These are phyloP conservation scores for Silybum marianum DNA, from an alignment of 129 eudicot species.

Conservation along the genomic window DNA sequence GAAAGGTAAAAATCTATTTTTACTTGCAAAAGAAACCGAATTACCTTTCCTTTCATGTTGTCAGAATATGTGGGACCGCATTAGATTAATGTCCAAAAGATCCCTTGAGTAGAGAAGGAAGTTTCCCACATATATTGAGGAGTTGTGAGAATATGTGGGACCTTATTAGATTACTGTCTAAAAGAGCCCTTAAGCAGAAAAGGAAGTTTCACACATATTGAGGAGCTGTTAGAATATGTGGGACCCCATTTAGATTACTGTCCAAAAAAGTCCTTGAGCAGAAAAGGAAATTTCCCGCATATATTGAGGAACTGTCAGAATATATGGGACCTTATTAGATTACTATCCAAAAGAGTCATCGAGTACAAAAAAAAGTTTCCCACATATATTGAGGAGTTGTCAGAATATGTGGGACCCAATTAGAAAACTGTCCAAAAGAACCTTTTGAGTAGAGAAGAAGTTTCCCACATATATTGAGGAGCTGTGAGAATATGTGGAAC, in stretches of 20 bases:
- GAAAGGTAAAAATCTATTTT: conserved; percentile 29
- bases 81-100: not conserved
- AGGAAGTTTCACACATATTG: too few relatives aligned
- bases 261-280: not conserved
- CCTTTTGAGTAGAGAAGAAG: too few relatives aligned
- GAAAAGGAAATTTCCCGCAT: not conserved
- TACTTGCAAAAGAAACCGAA: conserved; percentile 2
- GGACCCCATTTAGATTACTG: not conserved
- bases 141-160: not conserved
- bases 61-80: not conserved
- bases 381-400: not conserved
- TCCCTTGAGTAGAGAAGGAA: too few relatives aligned
- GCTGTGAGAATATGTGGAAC: not conserved
- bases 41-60: not conserved
- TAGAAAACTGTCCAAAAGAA: not conserved
- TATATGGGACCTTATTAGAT: not conserved
- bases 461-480: not conserved
- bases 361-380: not conserved
- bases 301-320: not conserved
- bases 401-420: not conserved
- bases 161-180: too few relatives aligned
- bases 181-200: too few relatives aligned
- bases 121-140: too few relatives aligned
- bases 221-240: too few relatives aligned
- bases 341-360: not conserved